Percentiles rank a stretch among this genome's conserved stretches.
These are phyloP conservation scores for Xylaria hypoxylon DNA, from an alignment of 2,329 filamentous ascomycete genomes.

Conservation along the genomic window DNA sequence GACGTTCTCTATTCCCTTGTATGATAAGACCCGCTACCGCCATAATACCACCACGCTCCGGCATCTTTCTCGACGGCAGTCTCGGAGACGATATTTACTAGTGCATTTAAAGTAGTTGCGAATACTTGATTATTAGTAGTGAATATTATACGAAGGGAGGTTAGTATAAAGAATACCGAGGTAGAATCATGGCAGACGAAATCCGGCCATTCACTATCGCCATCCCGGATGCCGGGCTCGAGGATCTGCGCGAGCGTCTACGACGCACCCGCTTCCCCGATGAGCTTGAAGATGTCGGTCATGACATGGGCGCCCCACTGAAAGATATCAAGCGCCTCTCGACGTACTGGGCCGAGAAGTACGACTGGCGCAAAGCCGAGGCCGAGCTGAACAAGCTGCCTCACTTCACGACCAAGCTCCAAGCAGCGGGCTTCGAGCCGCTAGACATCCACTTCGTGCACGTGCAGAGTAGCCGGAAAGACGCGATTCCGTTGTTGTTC, in stretches of 20 bases:
- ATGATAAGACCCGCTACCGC: no score
- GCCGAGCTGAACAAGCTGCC: conserved; percentile 68
- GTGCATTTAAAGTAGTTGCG: no score
- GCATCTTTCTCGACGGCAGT: no score
- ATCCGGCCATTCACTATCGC: conserved; percentile 60
- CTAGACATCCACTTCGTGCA: conserved; percentile 74
- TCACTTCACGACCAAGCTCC: conserved; percentile 66
- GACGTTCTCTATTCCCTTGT: no score
- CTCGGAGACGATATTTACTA: no score
- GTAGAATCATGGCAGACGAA: conserved; percentile 31
- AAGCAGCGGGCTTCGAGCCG: conserved; percentile 68
- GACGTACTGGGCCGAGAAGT: conserved; percentile 67
- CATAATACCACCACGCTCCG: no score
- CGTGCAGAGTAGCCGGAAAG: conserved; percentile 61
- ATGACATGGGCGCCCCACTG: conserved; percentile 65
- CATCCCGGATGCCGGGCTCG: conserved; percentile 63
- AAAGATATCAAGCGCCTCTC: conserved; percentile 69
- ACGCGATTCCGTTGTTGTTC: conserved; percentile 47
- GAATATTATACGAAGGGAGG: no score
- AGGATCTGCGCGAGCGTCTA: conserved; percentile 68
- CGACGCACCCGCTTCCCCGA: conserved; percentile 65
- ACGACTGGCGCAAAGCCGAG: conserved; percentile 72
- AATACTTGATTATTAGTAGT: no score
- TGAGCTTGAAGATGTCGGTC: conserved; percentile 46
- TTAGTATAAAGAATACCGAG: no score